These are phyloP conservation scores for Hyphopichia homilentoma DNA, from an alignment of 805 yeast genomes.

Conservation along the genomic window DNA sequence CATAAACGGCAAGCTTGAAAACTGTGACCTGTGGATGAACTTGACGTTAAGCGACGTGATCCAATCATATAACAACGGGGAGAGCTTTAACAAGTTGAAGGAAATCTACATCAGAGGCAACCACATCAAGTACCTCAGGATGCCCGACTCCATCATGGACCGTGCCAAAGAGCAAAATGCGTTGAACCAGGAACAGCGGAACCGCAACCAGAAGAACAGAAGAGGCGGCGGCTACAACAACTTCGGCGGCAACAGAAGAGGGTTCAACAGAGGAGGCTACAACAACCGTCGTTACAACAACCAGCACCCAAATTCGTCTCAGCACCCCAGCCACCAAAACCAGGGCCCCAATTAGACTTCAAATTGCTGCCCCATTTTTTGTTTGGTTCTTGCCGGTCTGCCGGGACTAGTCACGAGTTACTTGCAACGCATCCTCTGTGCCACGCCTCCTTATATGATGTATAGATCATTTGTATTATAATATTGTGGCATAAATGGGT, in stretches of 20 bases:
- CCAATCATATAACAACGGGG: slow-evolving; percentile 60
- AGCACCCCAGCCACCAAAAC: too few species aligned
- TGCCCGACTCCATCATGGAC: slow-evolving; percentile 69
- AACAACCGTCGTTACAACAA: slow-evolving; percentile 10
- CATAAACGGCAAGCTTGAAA: slow-evolving; percentile 74
- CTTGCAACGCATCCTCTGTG: too few species aligned
- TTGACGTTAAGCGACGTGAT: slow-evolving; percentile 75
- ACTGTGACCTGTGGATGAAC: slow-evolving; percentile 96
- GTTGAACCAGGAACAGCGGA: slow-evolving; percentile 47
- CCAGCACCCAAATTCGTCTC: too few species aligned
- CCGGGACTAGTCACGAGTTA: too few species aligned
- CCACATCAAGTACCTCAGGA: slow-evolving; percentile 72
- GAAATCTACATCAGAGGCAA: slow-evolving; percentile 84
- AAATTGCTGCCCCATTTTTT: too few species aligned
- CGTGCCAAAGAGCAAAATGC: slow-evolving; percentile 65
- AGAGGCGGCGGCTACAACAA: slow-evolving; percentile 25
- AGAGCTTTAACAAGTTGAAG: slow-evolving; percentile 56
- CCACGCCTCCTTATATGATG: too few species aligned
- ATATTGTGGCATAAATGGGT: too few species aligned
- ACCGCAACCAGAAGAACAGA: slow-evolving; percentile 42
- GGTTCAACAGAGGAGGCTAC: slow-evolving; percentile 18
- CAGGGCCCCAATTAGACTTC: too few species aligned
- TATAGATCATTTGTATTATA: too few species aligned
- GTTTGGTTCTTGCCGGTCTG: too few species aligned
- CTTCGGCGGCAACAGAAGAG: slow-evolving; percentile 18